Evolutionary conservation across 1,284 basidiomycete species (phyloP), one percentile per base, ranked within the genome.

Genomic region (Malassezia equina): DNA sequence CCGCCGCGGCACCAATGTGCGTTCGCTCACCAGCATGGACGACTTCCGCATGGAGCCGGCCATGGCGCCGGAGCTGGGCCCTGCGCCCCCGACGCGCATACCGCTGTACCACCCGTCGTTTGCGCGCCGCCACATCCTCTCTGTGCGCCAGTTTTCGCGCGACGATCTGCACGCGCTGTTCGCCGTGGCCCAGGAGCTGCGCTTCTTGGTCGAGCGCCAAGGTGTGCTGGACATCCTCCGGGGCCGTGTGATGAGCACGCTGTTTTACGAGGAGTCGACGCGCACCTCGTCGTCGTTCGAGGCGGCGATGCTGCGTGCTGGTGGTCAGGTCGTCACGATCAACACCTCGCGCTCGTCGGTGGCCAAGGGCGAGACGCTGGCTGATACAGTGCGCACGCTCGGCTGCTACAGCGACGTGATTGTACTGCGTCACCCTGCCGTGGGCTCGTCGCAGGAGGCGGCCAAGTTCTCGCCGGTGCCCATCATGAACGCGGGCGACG

Each of bases 211-310:
- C 25, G 94, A 99, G 77, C 83, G 90, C 34, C 86, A 84, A 64
- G 90, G 91, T 4, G 82, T 83, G 3, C 80, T 96, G 54, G 90
- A 98, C 70, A 83, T 96, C 49, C 80, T 98, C 36, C 86, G 85
- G 61, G 93, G 93, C 44, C 87, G 85, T 60, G 85, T 99, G 0
- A 81, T 99, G 4, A 90, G 87, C 72, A 93, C 86, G n/a, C 76
- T 95, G 34, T 99, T 99, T 80, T 99, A 93, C 77, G 94, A 99
- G 75, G 89, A 94, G 2, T 95, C 90, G 8, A 99, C 94, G 1
- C 82, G 94, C 50, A 99, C 94, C 1, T 70, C 67, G 33, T 63
- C 62, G 13, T 96, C 93, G n/a, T 99, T 99, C 72, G 93, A 99
- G 75, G 87, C 93, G 7, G 94, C 94, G 12, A 98, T 98, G 94